These are phyloP conservation scores for Leccinum variicolor DNA, from an alignment of 768 basidiomycete species.

Conservation along the genomic window DNA sequence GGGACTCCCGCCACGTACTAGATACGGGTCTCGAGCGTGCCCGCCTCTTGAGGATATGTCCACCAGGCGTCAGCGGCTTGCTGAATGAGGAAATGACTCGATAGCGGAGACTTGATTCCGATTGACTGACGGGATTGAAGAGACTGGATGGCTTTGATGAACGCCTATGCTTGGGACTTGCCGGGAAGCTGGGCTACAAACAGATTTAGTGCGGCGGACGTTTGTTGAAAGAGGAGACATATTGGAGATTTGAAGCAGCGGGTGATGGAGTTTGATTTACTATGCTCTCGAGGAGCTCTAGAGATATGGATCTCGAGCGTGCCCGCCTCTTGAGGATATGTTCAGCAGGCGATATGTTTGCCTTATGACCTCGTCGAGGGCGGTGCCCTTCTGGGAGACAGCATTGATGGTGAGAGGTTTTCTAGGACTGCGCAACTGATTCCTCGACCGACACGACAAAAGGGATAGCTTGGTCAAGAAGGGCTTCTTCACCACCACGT, in stretches of 20 bases:
- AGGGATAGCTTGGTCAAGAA: conserved; percentile 29
- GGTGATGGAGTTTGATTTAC: conserved; percentile 44
- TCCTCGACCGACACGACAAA: conserved; percentile 26
- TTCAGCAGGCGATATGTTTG: conserved; percentile 73
- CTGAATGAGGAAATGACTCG: too few species aligned
- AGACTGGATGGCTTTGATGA: too few species aligned
- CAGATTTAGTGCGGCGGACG: not conserved
- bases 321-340: conserved; percentile 75
- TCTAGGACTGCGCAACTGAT: conserved; percentile 29
- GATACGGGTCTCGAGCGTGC: conserved; percentile 73
- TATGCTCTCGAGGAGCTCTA: conserved; percentile 59
- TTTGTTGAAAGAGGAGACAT: not conserved
- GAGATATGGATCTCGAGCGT: conserved; percentile 66
- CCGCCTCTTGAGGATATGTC: conserved; percentile 71
- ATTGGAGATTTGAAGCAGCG: conserved; percentile 31
- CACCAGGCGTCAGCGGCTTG: conserved; percentile 75
- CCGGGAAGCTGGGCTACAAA: conserved; percentile 1
- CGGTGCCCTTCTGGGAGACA: conserved; percentile 39
- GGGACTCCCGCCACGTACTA: too few species aligned
- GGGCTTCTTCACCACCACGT: conserved; percentile 27
- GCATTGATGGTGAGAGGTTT: conserved; percentile 21
- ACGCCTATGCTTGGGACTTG: too few species aligned
- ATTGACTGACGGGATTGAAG: conserved; percentile 18
- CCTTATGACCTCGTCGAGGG: conserved; percentile 61
- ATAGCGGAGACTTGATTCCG: too few species aligned